A percentile compares a stretch with the other conserved stretches of the same genome.
Conservation (phyloP, 2,329 filamentous ascomycete species). For the Grosmannia penicillata region DNA sequence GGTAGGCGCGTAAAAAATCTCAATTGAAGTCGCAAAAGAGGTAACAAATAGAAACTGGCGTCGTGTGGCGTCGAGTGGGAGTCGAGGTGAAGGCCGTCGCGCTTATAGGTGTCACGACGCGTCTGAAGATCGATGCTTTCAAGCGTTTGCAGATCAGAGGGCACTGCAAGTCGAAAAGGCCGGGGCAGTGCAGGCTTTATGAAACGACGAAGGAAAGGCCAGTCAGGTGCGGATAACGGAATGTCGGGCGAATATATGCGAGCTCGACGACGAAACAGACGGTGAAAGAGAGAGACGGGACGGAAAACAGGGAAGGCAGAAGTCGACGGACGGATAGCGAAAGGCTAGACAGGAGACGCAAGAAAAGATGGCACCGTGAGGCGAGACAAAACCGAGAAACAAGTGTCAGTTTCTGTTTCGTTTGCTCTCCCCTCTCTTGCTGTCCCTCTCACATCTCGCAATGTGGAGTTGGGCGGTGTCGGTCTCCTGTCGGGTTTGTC, state of each 20-base stretch:
- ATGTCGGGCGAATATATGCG: neutral
- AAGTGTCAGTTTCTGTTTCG: slow-evolving; percentile 3
- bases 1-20: too few species aligned
- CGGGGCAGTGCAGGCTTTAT: too few species aligned
- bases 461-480: slow-evolving; percentile 1
- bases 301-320: neutral
- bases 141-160: too few species aligned
- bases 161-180: too few species aligned
- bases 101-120: too few species aligned
- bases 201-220: neutral
- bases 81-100: too few species aligned
- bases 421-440: slow-evolving; percentile 3
- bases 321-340: neutral
- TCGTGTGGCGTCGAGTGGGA: too few species aligned
- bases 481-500: neutral
- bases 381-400: slow-evolving; percentile 5
- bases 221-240: neutral
- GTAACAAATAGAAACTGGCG: neutral
- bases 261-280: neutral
- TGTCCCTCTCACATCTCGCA: slow-evolving; percentile 4
- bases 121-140: too few species aligned
- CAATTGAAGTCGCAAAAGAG: too few species aligned
- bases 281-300: neutral
- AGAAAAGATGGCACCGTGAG: slow-evolving; percentile 1
- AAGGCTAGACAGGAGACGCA: neutral